Evolutionary conservation across 2,329 filamentous ascomycete species (phyloP).

Genomic region (Cordyceps militaris): DNA sequence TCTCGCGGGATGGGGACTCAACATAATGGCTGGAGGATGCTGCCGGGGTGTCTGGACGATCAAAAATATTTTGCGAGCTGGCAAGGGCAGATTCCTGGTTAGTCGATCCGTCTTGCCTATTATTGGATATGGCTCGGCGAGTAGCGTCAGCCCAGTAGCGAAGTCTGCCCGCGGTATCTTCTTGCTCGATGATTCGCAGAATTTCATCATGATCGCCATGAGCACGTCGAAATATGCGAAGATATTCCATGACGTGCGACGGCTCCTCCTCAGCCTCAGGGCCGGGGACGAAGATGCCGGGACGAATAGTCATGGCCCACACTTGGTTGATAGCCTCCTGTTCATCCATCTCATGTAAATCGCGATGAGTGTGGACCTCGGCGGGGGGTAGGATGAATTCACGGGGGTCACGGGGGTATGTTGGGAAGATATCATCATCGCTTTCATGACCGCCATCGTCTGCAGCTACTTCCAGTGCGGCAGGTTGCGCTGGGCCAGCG

Average conservation of each 20-base stretch:
- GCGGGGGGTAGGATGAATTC: not conserved
- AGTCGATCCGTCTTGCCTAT: not conserved
- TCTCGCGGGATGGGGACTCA: not conserved
- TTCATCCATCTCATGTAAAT: not conserved
- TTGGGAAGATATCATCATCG: not conserved
- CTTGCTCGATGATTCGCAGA: slow-evolving; percentile 53
- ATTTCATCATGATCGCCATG: slow-evolving; percentile 53
- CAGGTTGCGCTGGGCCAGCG: not conserved
- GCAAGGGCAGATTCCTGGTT: not conserved
- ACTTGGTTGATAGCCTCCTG: slow-evolving; percentile 1
- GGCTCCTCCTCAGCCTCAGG: slow-evolving; percentile 14
- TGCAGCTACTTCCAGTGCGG: not conserved
- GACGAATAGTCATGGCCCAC: not conserved
- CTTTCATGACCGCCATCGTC: not conserved
- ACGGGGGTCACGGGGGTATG: not conserved
- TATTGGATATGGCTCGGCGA: slow-evolving; percentile 16
- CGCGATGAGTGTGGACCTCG: not conserved
- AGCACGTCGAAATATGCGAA: slow-evolving; percentile 52
- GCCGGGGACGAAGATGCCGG: not conserved
- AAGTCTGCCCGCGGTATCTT: slow-evolving; percentile 51
- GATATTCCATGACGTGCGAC: slow-evolving; percentile 28
- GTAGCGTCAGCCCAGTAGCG: slow-evolving; percentile 53
- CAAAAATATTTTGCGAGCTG: slow-evolving; percentile 9
- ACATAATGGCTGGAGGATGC: not conserved
- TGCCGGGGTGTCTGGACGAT: slow-evolving; percentile 12